These are phyloP conservation scores for Cardamine occulta DNA, from an alignment of 345 rosid genomes.

Conservation along the genomic window DNA sequence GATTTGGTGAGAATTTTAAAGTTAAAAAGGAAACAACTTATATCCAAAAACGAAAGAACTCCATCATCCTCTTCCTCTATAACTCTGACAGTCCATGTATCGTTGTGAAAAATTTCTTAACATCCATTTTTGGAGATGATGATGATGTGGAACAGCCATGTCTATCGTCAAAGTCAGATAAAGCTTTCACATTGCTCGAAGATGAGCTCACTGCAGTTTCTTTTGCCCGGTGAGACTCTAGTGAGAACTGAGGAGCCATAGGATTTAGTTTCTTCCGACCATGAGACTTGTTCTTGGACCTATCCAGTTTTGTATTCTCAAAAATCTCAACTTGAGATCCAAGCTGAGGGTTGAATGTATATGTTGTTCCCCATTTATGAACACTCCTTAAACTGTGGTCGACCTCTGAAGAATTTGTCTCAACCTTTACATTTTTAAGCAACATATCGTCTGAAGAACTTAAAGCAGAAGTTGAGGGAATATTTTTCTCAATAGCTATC, in stretches of 20 bases:
- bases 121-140: constrained; percentile 43
- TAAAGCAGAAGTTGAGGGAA: not conserved
- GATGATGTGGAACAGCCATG: not conserved
- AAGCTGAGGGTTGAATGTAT: constrained; percentile 38
- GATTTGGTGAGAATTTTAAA: no score
- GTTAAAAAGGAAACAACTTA: no score
- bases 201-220: not conserved
- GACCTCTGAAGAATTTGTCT: constrained; percentile 34
- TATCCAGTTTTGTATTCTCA: constrained; percentile 35
- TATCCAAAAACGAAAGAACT: no score
- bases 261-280: constrained; percentile 26
- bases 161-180: constrained; percentile 11
- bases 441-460: not conserved
- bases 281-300: constrained; percentile 1
- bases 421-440: constrained; percentile 14
- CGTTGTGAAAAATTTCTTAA: constrained; percentile 45
- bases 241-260: constrained; percentile 28
- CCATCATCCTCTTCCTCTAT: no score
- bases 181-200: not conserved
- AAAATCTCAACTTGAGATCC: constrained; percentile 39
- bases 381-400: constrained; percentile 9
- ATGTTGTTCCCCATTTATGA: constrained; percentile 23
- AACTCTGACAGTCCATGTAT: constrained; percentile 49
- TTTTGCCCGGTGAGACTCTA: not conserved
- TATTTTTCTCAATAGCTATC: constrained; percentile 8